Conservation (phyloP, 768 basidiomycete species). For the Leccinellum rugosiceps region DNA sequence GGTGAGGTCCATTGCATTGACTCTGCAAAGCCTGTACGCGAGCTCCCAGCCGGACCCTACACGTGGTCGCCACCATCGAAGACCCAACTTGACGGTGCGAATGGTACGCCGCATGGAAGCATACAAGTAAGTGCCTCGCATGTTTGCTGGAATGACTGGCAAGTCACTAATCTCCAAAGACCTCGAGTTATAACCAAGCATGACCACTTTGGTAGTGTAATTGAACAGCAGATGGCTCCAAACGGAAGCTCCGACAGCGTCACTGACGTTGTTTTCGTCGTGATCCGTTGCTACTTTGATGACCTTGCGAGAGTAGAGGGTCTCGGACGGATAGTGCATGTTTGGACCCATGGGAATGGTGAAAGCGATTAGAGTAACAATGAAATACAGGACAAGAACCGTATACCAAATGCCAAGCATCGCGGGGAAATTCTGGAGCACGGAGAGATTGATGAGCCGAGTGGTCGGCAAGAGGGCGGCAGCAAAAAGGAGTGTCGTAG, state of each 20-base stretch:
- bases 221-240: conserved; percentile 64
- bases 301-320: conserved; percentile 72
- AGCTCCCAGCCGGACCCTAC: conserved; percentile 65
- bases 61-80: conserved; percentile 56
- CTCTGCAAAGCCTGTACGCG: conserved; percentile 55
- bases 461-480: conserved; percentile 57
- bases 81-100: conserved; percentile 45
- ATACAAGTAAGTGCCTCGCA: conserved; percentile 68
- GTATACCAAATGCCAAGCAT: conserved; percentile 49
- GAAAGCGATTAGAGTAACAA: conserved; percentile 41
- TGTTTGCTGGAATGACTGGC: conserved; percentile 70
- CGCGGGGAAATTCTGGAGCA: conserved; percentile 20
- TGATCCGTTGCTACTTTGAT: conserved; percentile 55
- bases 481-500: conserved; percentile 41
- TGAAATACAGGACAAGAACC: conserved; percentile 46
- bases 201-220: conserved; percentile 84
- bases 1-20: conserved; percentile 46
- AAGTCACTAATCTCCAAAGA: conserved; percentile 86
- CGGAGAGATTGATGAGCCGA: conserved; percentile 31
- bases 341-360: conserved; percentile 69
- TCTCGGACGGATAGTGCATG: conserved; percentile 68
- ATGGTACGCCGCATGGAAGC: conserved; percentile 59
- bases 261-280: conserved; percentile 76
- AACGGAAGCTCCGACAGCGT: conserved; percentile 46
- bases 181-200: conserved; percentile 71